Conservation (phyloP, 805 yeast genomes). For the Grigorovia transvaalensis region DNA sequence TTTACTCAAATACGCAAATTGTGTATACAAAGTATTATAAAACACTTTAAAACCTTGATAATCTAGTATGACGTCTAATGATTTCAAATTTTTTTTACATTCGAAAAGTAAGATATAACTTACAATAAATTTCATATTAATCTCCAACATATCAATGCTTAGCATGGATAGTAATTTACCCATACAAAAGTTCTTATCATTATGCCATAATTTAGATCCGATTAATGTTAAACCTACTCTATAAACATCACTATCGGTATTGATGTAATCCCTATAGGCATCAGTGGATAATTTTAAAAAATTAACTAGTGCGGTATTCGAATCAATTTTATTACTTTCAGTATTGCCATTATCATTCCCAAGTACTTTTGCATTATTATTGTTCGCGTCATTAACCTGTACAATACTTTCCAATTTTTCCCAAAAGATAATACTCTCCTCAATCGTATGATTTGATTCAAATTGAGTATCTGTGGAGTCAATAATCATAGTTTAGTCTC, state of each 20-base stretch:
- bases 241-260: constrained; percentile 27
- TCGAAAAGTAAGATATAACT: constrained; percentile 37
- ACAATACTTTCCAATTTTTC: constrained; percentile 14
- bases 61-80: constrained; percentile 38
- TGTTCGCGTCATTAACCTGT: background rate
- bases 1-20: constrained; percentile 26
- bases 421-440: constrained; percentile 20
- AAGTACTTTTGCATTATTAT: no score
- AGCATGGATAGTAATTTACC: constrained; percentile 40
- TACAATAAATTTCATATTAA: constrained; percentile 32
- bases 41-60: constrained; percentile 44
- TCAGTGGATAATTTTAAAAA: constrained; percentile 22
- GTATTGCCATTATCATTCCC: constrained; percentile 4
- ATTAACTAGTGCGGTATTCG: constrained; percentile 21
- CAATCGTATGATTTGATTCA: constrained; percentile 8
- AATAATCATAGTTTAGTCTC: constrained; percentile 11
- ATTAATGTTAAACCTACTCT: constrained; percentile 28
- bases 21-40: constrained; percentile 32
- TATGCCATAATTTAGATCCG: constrained; percentile 29
- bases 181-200: constrained; percentile 36
- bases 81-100: constrained; percentile 32
- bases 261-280: constrained; percentile 17
- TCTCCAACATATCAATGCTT: constrained; percentile 28
- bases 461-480: constrained; percentile 14
- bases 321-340: background rate